Evolutionary conservation across 2,329 filamentous ascomycete species (phyloP).

Genomic region (Colletotrichum cuscutae): DNA sequence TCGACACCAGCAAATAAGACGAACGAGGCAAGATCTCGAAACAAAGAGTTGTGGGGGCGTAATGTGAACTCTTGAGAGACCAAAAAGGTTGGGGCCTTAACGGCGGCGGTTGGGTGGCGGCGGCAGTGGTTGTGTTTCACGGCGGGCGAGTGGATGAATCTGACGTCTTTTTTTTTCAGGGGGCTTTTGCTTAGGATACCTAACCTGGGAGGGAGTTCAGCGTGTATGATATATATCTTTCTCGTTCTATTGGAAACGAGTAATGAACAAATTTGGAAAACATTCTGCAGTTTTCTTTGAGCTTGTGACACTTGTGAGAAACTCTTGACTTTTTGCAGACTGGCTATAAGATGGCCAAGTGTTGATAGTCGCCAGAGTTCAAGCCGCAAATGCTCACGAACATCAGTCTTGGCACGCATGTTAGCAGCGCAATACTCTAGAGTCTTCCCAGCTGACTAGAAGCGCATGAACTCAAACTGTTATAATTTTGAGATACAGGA

Average conservation of each 20-base stretch:
- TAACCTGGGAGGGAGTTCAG: constrained; percentile 27
- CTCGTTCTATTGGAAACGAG: constrained; percentile 14
- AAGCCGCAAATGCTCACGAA: too few relatives aligned
- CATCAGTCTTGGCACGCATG: too few relatives aligned
- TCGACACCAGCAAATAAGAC: constrained; percentile 75
- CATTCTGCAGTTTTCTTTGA: neutral
- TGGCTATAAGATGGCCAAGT: too few relatives aligned
- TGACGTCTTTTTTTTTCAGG: neutral
- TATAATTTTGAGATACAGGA: too few relatives aligned
- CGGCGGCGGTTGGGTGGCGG: constrained; percentile 11
- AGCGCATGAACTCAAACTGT: too few relatives aligned
- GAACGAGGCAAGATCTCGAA: neutral
- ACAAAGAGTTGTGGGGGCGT: neutral
- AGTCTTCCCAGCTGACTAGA: too few relatives aligned
- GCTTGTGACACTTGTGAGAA: neutral
- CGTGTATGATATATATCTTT: constrained; percentile 25
- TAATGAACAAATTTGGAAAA: constrained; percentile 14
- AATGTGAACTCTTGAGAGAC: constrained; percentile 7
- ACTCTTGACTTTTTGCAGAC: too few relatives aligned
- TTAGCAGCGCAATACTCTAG: too few relatives aligned
- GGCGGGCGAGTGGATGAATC: constrained; percentile 3
- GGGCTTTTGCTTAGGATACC: constrained; percentile 17
- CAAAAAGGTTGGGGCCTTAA: neutral
- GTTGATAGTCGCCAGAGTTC: too few relatives aligned
- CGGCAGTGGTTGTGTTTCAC: neutral